Conservation (phyloP, 495 filamentous ascomycete genomes). For the Xylaria intraflava region DNA sequence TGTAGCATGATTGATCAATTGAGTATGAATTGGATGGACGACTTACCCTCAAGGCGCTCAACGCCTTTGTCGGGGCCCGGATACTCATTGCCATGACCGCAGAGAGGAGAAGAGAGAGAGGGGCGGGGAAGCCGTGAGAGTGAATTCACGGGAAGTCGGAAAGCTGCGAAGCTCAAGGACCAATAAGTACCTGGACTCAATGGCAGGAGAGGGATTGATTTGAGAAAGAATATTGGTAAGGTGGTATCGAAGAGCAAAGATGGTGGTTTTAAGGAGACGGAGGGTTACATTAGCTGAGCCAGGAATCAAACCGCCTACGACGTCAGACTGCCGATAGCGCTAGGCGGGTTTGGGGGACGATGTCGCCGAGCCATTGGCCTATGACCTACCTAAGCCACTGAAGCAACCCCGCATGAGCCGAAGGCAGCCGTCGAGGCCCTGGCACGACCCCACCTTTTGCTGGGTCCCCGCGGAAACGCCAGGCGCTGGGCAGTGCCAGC, state of each 20-base stretch:
- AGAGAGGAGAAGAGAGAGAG: background rate
- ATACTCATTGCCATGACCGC: constrained; percentile 45
- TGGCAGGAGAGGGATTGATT: no score
- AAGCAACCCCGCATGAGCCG: constrained; percentile 25
- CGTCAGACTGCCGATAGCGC: no score
- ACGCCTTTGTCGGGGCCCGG: constrained; percentile 40
- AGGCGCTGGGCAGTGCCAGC: constrained; percentile 8
- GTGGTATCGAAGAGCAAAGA: no score
- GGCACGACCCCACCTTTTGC: background rate
- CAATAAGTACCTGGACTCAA: no score
- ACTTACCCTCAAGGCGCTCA: constrained; percentile 48
- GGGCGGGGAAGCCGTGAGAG: background rate
- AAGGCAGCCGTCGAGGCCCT: constrained; percentile 18
- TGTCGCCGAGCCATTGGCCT: background rate
- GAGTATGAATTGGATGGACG: background rate
- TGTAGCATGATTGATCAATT: background rate
- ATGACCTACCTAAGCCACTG: no score
- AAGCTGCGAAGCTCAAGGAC: no score
- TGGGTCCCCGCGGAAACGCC: background rate
- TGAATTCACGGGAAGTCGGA: no score
- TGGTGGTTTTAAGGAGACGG: no score
- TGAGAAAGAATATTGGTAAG: no score
- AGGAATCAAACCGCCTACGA: no score
- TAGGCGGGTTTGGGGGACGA: constrained; percentile 1
- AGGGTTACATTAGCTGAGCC: no score